Percentiles rank a stretch among this genome's conserved stretches.
Evolutionary conservation across 2,329 filamentous ascomycete species (phyloP).

Genomic region (Achaetomium macrosporum): DNA sequence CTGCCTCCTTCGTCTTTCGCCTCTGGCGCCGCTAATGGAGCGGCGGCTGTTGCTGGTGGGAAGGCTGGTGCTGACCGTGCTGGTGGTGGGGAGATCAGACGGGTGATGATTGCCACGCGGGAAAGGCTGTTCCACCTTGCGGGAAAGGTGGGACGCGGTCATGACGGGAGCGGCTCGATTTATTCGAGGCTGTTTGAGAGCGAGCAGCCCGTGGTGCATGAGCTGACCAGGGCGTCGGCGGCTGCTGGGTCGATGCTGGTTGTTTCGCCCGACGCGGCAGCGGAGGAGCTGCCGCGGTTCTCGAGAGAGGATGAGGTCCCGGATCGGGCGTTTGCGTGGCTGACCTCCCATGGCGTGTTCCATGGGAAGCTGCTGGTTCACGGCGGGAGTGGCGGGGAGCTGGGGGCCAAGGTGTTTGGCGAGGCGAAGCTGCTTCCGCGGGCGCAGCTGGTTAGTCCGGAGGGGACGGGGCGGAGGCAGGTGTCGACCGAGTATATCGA

Average conservation of each 20-base stretch:
- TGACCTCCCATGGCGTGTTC: constrained; percentile 78
- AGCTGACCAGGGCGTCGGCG: constrained; percentile 56
- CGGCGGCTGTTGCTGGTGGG: too few species aligned
- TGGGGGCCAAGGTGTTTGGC: constrained; percentile 69
- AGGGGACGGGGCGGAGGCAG: constrained; percentile 58
- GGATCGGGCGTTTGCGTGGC: constrained; percentile 83
- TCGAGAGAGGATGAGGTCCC: constrained; percentile 48
- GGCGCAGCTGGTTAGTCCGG: constrained; percentile 64
- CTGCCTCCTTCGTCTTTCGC: background rate
- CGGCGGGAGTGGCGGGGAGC: constrained; percentile 53
- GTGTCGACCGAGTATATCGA: constrained; percentile 67
- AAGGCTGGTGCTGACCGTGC: background rate
- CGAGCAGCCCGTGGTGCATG: constrained; percentile 72
- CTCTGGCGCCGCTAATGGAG: too few species aligned
- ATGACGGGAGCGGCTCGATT: constrained; percentile 77
- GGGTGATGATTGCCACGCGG: constrained; percentile 75
- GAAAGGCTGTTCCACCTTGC: constrained; percentile 73
- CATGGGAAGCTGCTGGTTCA: constrained; percentile 71
- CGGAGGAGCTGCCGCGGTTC: constrained; percentile 43
- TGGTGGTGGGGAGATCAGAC: constrained; percentile 39
- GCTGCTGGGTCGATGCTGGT: constrained; percentile 61
- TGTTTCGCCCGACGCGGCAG: constrained; percentile 63
- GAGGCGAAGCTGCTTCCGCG: constrained; percentile 72
- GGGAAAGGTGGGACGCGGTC: constrained; percentile 67
- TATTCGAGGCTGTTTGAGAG: constrained; percentile 84